Percentiles rank a stretch among this genome's conserved stretches.
Conservation (phyloP, 345 rosid genomes). For the Kandelia obovata region DNA sequence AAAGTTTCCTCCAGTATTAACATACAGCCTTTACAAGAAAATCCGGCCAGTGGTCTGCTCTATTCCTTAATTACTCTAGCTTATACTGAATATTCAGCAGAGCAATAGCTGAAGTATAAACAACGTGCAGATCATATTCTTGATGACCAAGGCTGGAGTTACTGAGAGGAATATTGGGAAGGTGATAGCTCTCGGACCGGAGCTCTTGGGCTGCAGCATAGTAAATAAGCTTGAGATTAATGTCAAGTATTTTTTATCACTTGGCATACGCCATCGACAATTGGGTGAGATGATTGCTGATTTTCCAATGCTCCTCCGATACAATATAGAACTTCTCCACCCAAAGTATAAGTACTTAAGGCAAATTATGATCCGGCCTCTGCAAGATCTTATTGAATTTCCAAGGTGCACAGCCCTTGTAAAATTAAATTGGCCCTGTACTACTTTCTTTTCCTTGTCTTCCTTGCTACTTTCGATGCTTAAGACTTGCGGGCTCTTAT, state of each 20-base stretch:
- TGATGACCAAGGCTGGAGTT: constrained; percentile 84
- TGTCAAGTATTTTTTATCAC: constrained; percentile 68
- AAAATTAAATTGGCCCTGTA: not conserved
- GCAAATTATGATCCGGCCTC: constrained; percentile 78
- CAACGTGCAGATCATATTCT: constrained; percentile 60
- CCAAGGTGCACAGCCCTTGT: constrained; percentile 52
- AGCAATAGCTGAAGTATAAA: constrained; percentile 4
- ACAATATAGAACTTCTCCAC: constrained; percentile 63
- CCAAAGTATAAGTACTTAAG: constrained; percentile 80
- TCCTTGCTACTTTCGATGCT: not conserved
- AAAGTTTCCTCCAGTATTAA: constrained; percentile 77
- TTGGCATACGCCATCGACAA: constrained; percentile 57
- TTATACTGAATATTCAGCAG: not conserved
- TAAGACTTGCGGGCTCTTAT: constrained; percentile 16
- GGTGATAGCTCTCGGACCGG: constrained; percentile 76
- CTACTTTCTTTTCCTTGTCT: not conserved
- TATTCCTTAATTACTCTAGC: constrained; percentile 6
- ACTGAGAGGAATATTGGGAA: constrained; percentile 67
- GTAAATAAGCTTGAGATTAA: constrained; percentile 64
- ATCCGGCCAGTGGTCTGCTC: constrained; percentile 83
- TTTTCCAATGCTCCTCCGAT: constrained; percentile 81
- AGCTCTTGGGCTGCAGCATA: constrained; percentile 85
- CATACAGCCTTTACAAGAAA: constrained; percentile 79
- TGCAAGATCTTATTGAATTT: constrained; percentile 79
- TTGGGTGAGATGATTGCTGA: constrained; percentile 86